Evolutionary conservation across 116 monocot species (phyloP).

Genomic region (Cymodocea nodosa): DNA sequence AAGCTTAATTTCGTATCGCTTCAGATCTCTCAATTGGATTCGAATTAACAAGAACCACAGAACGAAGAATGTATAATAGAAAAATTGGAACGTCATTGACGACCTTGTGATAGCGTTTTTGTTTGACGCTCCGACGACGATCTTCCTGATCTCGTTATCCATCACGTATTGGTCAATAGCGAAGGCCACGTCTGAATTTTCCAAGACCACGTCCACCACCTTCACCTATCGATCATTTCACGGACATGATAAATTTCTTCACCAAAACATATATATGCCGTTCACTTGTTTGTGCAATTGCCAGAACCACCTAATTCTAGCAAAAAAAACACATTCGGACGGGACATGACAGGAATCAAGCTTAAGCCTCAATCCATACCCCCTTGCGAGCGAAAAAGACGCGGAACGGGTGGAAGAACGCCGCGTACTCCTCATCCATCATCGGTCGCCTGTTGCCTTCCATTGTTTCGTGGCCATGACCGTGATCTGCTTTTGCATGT

Average conservation of each 20-base stretch:
- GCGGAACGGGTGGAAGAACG: too few species aligned
- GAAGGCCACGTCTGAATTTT: slow-evolving; percentile 38
- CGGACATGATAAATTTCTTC: too few species aligned
- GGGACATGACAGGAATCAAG: too few species aligned
- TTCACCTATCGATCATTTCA: slow-evolving; percentile 18
- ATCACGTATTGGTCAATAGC: slow-evolving; percentile 36
- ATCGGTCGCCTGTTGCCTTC: neutral
- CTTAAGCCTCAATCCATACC: too few species aligned
- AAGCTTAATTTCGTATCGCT: too few species aligned
- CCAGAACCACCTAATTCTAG: too few species aligned
- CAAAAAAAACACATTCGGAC: too few species aligned
- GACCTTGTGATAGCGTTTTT: slow-evolving; percentile 53
- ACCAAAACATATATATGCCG: too few species aligned
- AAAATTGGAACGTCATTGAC: neutral
- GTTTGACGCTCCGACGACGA: slow-evolving; percentile 52
- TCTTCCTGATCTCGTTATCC: slow-evolving; percentile 27
- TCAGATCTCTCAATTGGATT: too few species aligned
- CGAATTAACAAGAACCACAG: neutral
- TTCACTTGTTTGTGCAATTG: neutral
- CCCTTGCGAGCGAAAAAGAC: too few species aligned
- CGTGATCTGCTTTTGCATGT: too few species aligned
- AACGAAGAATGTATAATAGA: neutral
- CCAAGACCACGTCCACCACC: slow-evolving; percentile 43
- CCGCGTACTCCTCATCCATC: too few species aligned
- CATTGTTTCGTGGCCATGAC: neutral